Evolutionary conservation across 331 rosid species (phyloP).

Genomic region (Rosa hybrid): DNA sequence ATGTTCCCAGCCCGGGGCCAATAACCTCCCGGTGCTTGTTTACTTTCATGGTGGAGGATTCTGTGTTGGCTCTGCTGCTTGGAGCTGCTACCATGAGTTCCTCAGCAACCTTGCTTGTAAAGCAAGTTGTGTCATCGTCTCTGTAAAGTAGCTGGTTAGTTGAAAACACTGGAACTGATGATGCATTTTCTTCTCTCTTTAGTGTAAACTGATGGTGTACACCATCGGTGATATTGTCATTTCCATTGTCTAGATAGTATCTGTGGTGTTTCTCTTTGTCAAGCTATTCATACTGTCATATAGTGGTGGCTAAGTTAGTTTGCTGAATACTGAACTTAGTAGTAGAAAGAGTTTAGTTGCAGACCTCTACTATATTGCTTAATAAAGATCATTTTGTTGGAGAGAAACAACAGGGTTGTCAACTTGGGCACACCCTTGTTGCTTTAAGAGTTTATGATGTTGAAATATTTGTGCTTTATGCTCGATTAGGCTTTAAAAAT

Average conservation of each 20-base stretch:
- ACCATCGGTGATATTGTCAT: neutral
- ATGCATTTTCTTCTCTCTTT: neutral
- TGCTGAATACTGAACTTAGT: conserved; percentile 7
- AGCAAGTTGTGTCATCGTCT: conserved; percentile 59
- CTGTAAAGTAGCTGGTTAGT: conserved; percentile 86
- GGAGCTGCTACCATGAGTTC: conserved; percentile 90
- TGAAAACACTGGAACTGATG: neutral
- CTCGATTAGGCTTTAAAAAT: neutral
- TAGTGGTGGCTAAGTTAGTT: neutral
- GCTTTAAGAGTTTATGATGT: neutral
- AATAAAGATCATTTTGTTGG: neutral
- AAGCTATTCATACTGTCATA: neutral
- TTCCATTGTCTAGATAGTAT: neutral
- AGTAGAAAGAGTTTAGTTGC: neutral
- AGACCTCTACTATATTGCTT: neutral
- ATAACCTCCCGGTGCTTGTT: conserved; percentile 59
- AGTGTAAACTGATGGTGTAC: neutral
- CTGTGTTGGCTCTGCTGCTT: conserved; percentile 86
- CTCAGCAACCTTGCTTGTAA: conserved; percentile 53
- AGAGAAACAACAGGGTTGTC: neutral
- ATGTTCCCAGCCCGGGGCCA: conserved; percentile 35
- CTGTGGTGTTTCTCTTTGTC: neutral
- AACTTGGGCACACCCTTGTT: neutral
- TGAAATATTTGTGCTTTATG: neutral
- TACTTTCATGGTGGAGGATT: conserved; percentile 97